These are phyloP conservation scores for Hygrophoropsis aurantiaca DNA, from an alignment of 768 basidiomycete genomes.

Conservation along the genomic window DNA sequence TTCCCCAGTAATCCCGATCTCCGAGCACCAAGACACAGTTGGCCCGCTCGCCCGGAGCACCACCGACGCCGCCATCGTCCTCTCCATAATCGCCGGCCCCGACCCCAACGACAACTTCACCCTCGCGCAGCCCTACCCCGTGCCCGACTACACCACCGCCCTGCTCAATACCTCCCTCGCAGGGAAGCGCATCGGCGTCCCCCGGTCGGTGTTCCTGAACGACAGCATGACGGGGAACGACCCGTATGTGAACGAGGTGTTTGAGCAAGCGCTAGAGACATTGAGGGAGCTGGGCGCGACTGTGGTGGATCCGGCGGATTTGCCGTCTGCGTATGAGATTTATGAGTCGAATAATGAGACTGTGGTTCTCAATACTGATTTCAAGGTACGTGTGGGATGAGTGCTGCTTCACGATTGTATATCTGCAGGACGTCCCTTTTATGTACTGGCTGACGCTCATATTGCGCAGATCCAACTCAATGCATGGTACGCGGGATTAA, in stretches of 20 bases:
- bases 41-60: slow-evolving; percentile 57
- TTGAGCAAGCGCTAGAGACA: slow-evolving; percentile 37
- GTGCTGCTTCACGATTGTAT: too few species aligned
- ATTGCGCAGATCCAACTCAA: slow-evolving; percentile 50
- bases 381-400: slow-evolving; percentile 47
- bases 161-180: slow-evolving; percentile 46
- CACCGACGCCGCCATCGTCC: slow-evolving; percentile 53
- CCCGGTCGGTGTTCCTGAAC: slow-evolving; percentile 34
- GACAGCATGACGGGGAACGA: slow-evolving; percentile 21
- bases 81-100: slow-evolving; percentile 55
- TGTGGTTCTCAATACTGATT: slow-evolving; percentile 53
- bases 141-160: slow-evolving; percentile 59
- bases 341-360: slow-evolving; percentile 51
- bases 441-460: neutral
- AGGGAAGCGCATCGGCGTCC: slow-evolving; percentile 57
- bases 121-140: slow-evolving; percentile 45
- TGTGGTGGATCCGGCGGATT: slow-evolving; percentile 62
- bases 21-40: slow-evolving; percentile 56
- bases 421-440: neutral
- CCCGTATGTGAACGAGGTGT: slow-evolving; percentile 32
- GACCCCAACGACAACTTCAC: slow-evolving; percentile 59
- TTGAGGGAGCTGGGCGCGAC: slow-evolving; percentile 42
- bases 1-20: slow-evolving; percentile 53
- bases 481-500: slow-evolving; percentile 43
- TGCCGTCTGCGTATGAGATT: slow-evolving; percentile 55